These are phyloP conservation scores for Staphylotrichum tortipilum DNA, from an alignment of 495 filamentous ascomycete genomes.

Conservation along the genomic window DNA sequence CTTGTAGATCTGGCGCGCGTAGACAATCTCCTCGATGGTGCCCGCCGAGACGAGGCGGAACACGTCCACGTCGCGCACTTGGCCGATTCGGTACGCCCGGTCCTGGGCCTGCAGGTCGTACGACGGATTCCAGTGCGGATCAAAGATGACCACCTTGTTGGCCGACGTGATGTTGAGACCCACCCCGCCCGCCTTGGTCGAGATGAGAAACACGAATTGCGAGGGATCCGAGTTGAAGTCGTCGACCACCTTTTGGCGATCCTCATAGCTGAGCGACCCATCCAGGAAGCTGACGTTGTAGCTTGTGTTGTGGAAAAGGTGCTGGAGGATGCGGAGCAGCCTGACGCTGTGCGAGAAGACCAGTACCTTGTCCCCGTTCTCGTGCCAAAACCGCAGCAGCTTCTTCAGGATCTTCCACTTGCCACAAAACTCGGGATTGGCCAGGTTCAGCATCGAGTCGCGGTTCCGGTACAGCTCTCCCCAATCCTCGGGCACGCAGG, in stretches of 20 bases:
- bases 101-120: slow-evolving; percentile 95
- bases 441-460: slow-evolving; percentile 72
- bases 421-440: slow-evolving; percentile 88
- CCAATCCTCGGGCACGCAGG: slow-evolving; percentile 70
- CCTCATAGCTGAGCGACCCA: slow-evolving; percentile 78
- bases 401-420: slow-evolving; percentile 94
- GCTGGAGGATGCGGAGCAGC: slow-evolving; percentile 74
- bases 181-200: slow-evolving; percentile 78
- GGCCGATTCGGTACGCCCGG: slow-evolving; percentile 91
- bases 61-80: slow-evolving; percentile 88
- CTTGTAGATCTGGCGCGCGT: slow-evolving; percentile 96
- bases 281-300: slow-evolving; percentile 91
- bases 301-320: slow-evolving; percentile 78
- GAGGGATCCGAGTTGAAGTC: slow-evolving; percentile 84
- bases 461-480: slow-evolving; percentile 61
- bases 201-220: slow-evolving; percentile 94
- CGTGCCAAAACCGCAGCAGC: slow-evolving; percentile 81
- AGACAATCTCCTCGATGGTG: slow-evolving; percentile 96
- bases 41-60: slow-evolving; percentile 89
- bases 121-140: slow-evolving; percentile 95
- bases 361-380: slow-evolving; percentile 82
- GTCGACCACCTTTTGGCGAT: slow-evolving; percentile 71
- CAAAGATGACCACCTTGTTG: slow-evolving; percentile 96
- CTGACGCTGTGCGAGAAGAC: slow-evolving; percentile 88
- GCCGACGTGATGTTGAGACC: slow-evolving; percentile 95